Base-by-base conservation (phyloP, 2,329 filamentous ascomycete species). In the Diaporthe humulicola region DNA sequence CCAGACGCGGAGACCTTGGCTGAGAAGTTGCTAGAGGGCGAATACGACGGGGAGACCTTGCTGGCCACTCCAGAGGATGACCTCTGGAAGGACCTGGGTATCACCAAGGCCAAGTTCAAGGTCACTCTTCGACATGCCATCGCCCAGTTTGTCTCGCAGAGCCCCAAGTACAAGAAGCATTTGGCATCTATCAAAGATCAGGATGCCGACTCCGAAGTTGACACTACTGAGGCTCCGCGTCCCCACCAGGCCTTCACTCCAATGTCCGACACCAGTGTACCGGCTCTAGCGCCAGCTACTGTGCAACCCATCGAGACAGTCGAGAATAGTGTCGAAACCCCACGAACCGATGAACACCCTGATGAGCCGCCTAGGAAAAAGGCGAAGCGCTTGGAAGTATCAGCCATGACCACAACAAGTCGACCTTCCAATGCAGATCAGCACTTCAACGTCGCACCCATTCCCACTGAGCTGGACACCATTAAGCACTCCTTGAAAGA, bases 41-140 rank as follows among this genome's bases (percentile, higher is more conserved):
- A 92, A 10, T 86, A 96, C 7, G 90, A 92, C 72, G 94, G 94
- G 1, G 86, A 90, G 58, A 87, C 88, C 0, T 86, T 96, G 0
- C 84, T 96, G 1, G 90, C 88, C 0, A 88, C 84, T 15, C 83
- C 89, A 30, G 85, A 85, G 52, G 77, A 86, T 17, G 87, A 91
- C 45, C 81, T 91, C 19, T 86, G 86, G 77, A 76, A 82, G 4
- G 89, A 90, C 9, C 85, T 95, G 25, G 88, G 87, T 1, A 84
- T 96, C 72, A 88, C 82, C 52, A 86, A 88, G 5, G 82, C 91
- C 28, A 90, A 89, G 3, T 90, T 93, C 76, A 89, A 91, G 74
- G 85, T 86, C 58, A 88, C 87, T 1, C 82, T 97, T 2, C 84
- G 87, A 19, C 85, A 87, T 75, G 90, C 90, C 14, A 90, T 96